phyloP scores from a whole-genome alignment of 169 alveolate genomes.

The Amoebophrya sp. region DNA sequence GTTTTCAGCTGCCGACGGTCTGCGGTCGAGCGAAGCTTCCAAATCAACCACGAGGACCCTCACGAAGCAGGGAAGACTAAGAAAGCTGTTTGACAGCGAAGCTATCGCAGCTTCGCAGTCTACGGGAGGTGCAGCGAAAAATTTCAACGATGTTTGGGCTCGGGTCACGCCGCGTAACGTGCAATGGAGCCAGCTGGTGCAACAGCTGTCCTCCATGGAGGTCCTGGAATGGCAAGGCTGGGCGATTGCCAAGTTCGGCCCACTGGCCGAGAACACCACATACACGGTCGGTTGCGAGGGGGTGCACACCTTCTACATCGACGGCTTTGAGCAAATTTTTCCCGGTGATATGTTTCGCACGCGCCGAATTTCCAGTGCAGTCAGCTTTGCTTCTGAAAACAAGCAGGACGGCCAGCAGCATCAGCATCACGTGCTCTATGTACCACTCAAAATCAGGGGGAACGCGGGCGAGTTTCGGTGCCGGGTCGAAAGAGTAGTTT shows the following conservation, averaged over 20 bases:
- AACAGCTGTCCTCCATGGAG: neutral
- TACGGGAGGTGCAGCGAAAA: neutral
- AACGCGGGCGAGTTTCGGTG: neutral
- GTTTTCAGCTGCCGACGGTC: neutral
- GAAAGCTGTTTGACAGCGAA: too few species aligned
- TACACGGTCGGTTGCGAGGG: neutral
- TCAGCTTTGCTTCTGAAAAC: neutral
- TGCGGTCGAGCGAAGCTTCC: neutral
- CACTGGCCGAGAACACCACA: neutral
- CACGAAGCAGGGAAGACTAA: too few species aligned
- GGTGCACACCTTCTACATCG: neutral
- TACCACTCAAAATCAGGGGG: neutral
- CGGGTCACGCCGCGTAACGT: neutral
- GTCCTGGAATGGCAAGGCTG: neutral
- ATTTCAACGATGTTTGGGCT: neutral
- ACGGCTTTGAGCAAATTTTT: neutral
- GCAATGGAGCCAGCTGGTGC: conserved; percentile 18
- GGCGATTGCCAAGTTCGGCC: neutral
- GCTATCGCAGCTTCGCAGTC: too few species aligned
- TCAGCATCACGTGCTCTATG: neutral
- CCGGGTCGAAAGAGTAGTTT: neutral
- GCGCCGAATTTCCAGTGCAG: neutral
- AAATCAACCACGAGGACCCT: neutral
- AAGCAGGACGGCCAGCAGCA: too few species aligned
- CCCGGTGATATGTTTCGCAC: conserved; percentile 21